Conservation (phyloP, 2,329 filamentous ascomycete species). For the Clonostachys rhizophaga region DNA sequence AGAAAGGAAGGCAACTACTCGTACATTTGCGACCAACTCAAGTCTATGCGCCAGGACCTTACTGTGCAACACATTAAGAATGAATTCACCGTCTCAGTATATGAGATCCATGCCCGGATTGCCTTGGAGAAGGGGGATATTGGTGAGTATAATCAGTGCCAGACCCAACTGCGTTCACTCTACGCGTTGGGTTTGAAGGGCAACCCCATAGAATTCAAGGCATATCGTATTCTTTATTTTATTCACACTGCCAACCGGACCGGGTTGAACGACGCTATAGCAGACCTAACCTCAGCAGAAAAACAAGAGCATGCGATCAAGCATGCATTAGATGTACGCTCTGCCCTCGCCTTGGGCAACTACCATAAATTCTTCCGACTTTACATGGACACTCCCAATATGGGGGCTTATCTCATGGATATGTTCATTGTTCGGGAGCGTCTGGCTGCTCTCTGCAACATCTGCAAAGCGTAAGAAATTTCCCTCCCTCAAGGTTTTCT, state of each 20-base stretch:
- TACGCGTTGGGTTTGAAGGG: slow-evolving; percentile 86
- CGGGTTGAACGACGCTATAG: slow-evolving; percentile 95
- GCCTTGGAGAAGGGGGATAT: slow-evolving; percentile 97
- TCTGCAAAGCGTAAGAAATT: slow-evolving; percentile 84
- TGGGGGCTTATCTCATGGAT: slow-evolving; percentile 98
- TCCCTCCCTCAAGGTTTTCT: neutral
- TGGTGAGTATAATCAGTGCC: slow-evolving; percentile 99
- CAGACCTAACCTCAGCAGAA: slow-evolving; percentile 98
- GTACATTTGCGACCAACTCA: slow-evolving; percentile 99
- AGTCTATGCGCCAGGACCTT: slow-evolving; percentile 94
- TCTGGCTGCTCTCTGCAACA: slow-evolving; percentile 81
- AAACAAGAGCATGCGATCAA: slow-evolving; percentile 80
- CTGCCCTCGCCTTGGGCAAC: slow-evolving; percentile 87
- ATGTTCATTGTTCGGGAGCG: slow-evolving; percentile 97
- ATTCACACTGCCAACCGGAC: slow-evolving; percentile 98
- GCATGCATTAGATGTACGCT: slow-evolving; percentile 88
- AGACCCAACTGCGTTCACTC: slow-evolving; percentile 91
- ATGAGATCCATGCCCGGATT: slow-evolving; percentile 96
- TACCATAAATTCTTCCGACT: slow-evolving; percentile 98
- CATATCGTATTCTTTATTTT: slow-evolving; percentile 99
- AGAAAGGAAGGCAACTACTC: slow-evolving; percentile 87
- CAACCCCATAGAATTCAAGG: slow-evolving; percentile 93
- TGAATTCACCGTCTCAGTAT: slow-evolving; percentile 92
- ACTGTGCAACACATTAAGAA: slow-evolving; percentile 97
- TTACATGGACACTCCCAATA: slow-evolving; percentile 89